Evolutionary conservation across 2,329 filamentous ascomycete genomes (phyloP), one percentile per base, ranked within the genome.

Genomic region (Acarospora socialis): DNA sequence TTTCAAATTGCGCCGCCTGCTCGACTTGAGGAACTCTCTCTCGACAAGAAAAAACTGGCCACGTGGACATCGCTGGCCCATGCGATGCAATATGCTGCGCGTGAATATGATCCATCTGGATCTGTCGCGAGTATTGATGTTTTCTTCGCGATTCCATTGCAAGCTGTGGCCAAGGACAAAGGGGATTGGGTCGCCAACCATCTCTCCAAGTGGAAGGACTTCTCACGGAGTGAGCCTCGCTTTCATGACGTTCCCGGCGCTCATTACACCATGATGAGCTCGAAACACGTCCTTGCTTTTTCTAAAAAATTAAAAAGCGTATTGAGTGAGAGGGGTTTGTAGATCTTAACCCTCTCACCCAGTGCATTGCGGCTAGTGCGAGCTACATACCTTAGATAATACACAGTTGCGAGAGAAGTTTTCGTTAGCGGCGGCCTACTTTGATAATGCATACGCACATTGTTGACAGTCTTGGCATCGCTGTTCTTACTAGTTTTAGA

Each of bases 231-330:
- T 0, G 40, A 37, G 20, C 39, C 43, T 2, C 38, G 40, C 8
- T 56, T 54, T 31, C 53, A 60, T 33, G 42, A 49, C 6, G 55
- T 58, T 5, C 43, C 37, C 2, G 57, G 58, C 2, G 45, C 42
- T 4, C 59, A 61, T 43, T 56, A 57, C 33, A 60, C 53, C 3
- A 55, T 62, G 50, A 44, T 61, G 29, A 41, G 43, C 2, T 49
- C 49, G 3, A 51, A 56, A n/a, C 36, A 59, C 44, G 46, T 60
- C 2, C 36, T 34, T 13, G 37, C 30, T 3, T 61, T 61, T 41
- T 41, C 48, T 34, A 43, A 43, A 26, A 50, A 26, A 4, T 42
- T 54, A 27, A 45, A 38, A 18, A 17, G 20, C 8, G 47, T 35
- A 7, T 33, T 50, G 28, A 33, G 35, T 16, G 35, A 26, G 5